Conservation (phyloP, 306 rosid species). For the Pyrus communis region DNA sequence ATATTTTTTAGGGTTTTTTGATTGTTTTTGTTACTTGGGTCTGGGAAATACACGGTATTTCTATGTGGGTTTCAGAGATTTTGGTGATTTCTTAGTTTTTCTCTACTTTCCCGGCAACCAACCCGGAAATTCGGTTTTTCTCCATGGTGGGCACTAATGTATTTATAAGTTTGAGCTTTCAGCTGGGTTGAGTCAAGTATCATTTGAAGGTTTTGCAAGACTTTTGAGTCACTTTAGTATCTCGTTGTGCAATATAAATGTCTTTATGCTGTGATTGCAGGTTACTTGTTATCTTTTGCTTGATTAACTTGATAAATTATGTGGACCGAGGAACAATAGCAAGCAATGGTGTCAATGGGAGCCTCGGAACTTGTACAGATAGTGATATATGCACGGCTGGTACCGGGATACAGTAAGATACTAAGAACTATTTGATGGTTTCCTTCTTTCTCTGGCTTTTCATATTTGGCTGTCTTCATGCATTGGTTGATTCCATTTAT, state of each 20-base stretch:
- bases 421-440: conserved; percentile 38
- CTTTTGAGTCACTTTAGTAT: not conserved
- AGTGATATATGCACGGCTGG: conserved; percentile 61
- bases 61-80: not conserved
- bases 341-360: conserved; percentile 92
- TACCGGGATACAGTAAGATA: conserved; percentile 90
- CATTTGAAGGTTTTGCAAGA: not conserved
- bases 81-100: not conserved
- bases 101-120: not conserved
- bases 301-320: conserved; percentile 75
- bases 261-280: conserved; percentile 30
- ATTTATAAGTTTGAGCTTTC: not conserved
- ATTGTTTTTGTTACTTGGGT: not conserved
- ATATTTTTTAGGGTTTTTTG: conserved; percentile 1
- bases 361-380: conserved; percentile 46
- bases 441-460: not conserved
- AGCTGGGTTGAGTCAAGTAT: not conserved
- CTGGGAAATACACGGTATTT: not conserved
- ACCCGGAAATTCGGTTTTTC: not conserved
- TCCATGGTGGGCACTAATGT: not conserved
- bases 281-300: conserved; percentile 66
- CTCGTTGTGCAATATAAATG: not conserved
- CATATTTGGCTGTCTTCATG: not conserved
- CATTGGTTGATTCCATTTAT: not conserved
- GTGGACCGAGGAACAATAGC: conserved; percentile 93